phyloP scores from a whole-genome alignment of 2,329 filamentous ascomycete species.

The Fusarium azukiicola region DNA sequence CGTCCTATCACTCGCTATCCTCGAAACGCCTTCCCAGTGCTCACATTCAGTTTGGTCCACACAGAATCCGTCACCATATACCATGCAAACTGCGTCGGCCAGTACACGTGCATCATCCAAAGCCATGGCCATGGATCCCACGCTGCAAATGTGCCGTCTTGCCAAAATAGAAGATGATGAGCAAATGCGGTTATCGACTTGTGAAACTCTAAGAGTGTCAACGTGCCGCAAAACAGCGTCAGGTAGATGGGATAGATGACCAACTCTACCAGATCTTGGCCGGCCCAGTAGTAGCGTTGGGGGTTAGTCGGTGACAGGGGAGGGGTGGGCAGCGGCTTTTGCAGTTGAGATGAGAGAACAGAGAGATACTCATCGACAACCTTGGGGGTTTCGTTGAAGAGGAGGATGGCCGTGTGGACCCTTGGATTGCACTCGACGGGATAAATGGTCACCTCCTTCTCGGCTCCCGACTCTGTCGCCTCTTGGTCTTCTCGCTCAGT shows the following conservation, averaged over 20 bases:
- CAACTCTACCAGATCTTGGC: slow-evolving; percentile 79
- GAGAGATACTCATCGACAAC: slow-evolving; percentile 76
- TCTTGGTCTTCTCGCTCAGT: slow-evolving; percentile 58
- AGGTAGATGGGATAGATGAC: slow-evolving; percentile 70
- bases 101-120: slow-evolving; percentile 78
- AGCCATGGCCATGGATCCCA: slow-evolving; percentile 79
- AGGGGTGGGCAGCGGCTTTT: slow-evolving; percentile 28
- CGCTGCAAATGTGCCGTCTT: slow-evolving; percentile 73
- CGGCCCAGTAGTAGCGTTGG: slow-evolving; percentile 80
- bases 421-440: slow-evolving; percentile 87
- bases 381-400: slow-evolving; percentile 74
- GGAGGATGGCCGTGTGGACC: slow-evolving; percentile 83
- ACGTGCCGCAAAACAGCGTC: slow-evolving; percentile 48
- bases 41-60: slow-evolving; percentile 85
- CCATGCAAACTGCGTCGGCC: slow-evolving; percentile 73
- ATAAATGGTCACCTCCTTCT: slow-evolving; percentile 68
- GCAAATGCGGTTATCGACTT: slow-evolving; percentile 55
- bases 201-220: slow-evolving; percentile 46
- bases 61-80: slow-evolving; percentile 65
- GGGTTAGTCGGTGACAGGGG: slow-evolving; percentile 50
- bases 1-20: slow-evolving; percentile 4
- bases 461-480: slow-evolving; percentile 28
- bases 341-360: slow-evolving; percentile 58
- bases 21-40: slow-evolving; percentile 70
- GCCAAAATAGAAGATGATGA: slow-evolving; percentile 70